Conservation (phyloP, 768 basidiomycete species). For the Galerina sulciceps region DNA sequence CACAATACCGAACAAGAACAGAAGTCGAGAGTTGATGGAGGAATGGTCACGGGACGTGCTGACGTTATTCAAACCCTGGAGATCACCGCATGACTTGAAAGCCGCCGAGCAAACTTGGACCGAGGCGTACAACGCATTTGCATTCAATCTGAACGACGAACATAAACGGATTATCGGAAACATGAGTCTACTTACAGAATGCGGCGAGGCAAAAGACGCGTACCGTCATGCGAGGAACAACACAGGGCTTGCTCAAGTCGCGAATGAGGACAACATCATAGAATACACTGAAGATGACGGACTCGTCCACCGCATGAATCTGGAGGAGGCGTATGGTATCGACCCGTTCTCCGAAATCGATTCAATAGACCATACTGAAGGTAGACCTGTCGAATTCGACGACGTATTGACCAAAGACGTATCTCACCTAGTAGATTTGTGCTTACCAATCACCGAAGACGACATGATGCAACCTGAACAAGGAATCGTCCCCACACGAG, state of each 20-base stretch:
- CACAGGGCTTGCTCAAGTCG: too few species aligned
- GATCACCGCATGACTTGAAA: background rate
- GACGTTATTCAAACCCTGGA: background rate
- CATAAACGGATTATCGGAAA: background rate
- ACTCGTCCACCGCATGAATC: too few species aligned
- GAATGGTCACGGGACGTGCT: background rate
- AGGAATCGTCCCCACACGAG: background rate
- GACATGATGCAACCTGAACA: background rate
- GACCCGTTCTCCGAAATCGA: too few species aligned
- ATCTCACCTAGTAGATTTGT: too few species aligned
- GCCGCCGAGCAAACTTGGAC: background rate
- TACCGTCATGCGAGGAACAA: background rate
- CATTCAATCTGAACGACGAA: background rate
- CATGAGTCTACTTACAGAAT: slow-evolving; percentile 5
- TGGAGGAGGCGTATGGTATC: too few species aligned
- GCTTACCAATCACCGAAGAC: background rate
- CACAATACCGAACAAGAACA: background rate
- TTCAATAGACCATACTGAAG: too few species aligned
- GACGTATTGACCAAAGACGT: too few species aligned
- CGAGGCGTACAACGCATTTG: background rate
- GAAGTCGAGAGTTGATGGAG: background rate
- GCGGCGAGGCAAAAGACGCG: background rate
- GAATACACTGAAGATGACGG: background rate
- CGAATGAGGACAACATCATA: background rate
- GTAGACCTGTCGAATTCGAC: too few species aligned